Conservation (phyloP, 2,329 filamentous ascomycete genomes). For the Aureobasidium musti region DNA sequence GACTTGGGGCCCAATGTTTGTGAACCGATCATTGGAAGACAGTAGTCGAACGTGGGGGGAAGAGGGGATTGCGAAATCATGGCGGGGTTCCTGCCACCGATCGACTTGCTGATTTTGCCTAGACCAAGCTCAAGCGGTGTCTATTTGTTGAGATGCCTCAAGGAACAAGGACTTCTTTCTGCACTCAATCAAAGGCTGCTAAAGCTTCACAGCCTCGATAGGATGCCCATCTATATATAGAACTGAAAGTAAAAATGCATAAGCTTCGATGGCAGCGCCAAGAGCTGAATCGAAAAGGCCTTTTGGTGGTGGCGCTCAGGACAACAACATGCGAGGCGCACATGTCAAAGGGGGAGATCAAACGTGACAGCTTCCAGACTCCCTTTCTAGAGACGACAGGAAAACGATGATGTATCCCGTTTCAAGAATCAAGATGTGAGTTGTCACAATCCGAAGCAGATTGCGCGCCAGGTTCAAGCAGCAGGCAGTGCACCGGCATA, state of each 20-base stretch:
- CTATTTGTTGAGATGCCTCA: no score
- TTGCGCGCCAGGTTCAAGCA: constrained; percentile 1
- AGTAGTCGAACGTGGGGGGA: not conserved
- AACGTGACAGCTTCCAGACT: constrained; percentile 5
- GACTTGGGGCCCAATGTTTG: no score
- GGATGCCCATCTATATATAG: not conserved
- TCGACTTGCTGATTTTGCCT: not conserved
- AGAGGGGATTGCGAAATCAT: not conserved
- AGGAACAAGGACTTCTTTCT: not conserved
- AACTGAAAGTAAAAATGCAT: not conserved
- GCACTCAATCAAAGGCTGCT: not conserved
- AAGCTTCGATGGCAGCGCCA: constrained; percentile 1
- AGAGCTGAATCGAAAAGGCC: not conserved
- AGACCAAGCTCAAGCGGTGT: not conserved
- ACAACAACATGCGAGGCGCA: constrained; percentile 9
- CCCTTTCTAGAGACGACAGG: not conserved
- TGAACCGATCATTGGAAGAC: not conserved
- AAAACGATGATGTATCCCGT: not conserved
- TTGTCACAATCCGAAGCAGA: not conserved
- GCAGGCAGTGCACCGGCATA: constrained; percentile 8
- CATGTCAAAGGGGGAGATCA: constrained; percentile 8
- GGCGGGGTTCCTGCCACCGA: not conserved
- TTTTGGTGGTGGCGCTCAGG: not conserved
- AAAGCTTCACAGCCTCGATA: not conserved
- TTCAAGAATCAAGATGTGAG: not conserved